Evolutionary conservation across 1,284 basidiomycete genomes (phyloP).

Genomic region (Sanguinoderma infundibulare): DNA sequence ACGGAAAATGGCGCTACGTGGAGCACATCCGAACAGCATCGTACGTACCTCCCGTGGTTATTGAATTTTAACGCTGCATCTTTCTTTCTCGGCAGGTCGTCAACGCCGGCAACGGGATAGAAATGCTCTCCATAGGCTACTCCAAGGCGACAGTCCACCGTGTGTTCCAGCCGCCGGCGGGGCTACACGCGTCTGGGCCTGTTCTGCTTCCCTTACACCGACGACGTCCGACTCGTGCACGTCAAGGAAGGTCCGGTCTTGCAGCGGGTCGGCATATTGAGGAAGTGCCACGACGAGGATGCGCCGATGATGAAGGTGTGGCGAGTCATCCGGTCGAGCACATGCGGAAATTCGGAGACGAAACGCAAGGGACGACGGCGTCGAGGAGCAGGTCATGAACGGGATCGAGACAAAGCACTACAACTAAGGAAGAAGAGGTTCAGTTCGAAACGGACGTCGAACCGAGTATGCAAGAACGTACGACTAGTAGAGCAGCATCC

Average conservation of each 20-base stretch:
- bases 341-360: conserved; percentile 39
- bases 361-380: conserved; percentile 40
- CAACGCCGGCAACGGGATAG: conserved; percentile 62
- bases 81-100: conserved; percentile 53
- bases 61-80: conserved; percentile 49
- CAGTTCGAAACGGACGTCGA: no score
- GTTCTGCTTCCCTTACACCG: conserved; percentile 48
- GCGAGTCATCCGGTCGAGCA: conserved; percentile 37
- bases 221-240: conserved; percentile 40
- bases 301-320: conserved; percentile 44
- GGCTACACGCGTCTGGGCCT: conserved; percentile 50
- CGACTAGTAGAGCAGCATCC: no score
- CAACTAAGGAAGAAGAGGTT: conserved; percentile 33
- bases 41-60: conserved; percentile 35
- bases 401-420: conserved; percentile 56
- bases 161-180: conserved; percentile 50
- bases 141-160: conserved; percentile 43
- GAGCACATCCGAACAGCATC: conserved; percentile 61
- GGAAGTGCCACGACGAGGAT: conserved; percentile 35
- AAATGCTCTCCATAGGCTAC: conserved; percentile 58
- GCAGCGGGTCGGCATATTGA: conserved; percentile 37
- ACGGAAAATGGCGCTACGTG: conserved; percentile 62
- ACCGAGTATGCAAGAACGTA: no score
- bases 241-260: conserved; percentile 45
- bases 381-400: conserved; percentile 50